Conservation (phyloP, 495 filamentous ascomycete genomes). For the Penicillium goetzii region DNA sequence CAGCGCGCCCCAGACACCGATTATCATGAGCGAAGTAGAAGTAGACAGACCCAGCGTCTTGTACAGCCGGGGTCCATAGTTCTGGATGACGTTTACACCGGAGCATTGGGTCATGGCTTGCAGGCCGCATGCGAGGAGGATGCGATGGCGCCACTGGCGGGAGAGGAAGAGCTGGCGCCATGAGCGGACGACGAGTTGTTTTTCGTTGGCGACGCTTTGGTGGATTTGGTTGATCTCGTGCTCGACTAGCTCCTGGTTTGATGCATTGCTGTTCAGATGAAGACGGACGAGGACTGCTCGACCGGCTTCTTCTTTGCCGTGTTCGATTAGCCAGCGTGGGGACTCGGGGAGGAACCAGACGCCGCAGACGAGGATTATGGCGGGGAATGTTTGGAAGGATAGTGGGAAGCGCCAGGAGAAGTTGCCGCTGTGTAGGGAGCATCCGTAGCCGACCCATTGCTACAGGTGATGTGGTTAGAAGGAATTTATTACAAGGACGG, state of each 20-base stretch:
- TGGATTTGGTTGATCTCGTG: constrained; percentile 53
- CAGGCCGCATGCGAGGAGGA: constrained; percentile 56
- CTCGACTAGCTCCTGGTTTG: constrained; percentile 48
- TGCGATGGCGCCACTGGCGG: constrained; percentile 47
- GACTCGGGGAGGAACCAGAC: constrained; percentile 59
- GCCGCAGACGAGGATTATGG: constrained; percentile 51
- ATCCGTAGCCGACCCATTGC: constrained; percentile 59
- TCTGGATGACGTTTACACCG: constrained; percentile 57
- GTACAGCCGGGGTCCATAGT: constrained; percentile 55
- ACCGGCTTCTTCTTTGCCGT: constrained; percentile 50
- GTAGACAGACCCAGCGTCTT: constrained; percentile 50
- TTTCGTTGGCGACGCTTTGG: constrained; percentile 47
- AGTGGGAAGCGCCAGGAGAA: constrained; percentile 62
- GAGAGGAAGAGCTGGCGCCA: constrained; percentile 52
- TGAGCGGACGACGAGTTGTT: constrained; percentile 33
- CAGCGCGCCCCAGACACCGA: constrained; percentile 56
- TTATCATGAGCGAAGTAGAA: constrained; percentile 53
- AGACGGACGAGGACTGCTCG: constrained; percentile 45
- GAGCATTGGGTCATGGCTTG: constrained; percentile 58
- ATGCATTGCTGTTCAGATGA: constrained; percentile 43
- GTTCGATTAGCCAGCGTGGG: constrained; percentile 60
- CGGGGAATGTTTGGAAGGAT: constrained; percentile 55
- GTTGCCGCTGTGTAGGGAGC: constrained; percentile 48
- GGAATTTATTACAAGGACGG: constrained; percentile 13
- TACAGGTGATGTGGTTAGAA: constrained; percentile 7